phyloP scores from a whole-genome alignment of 2,329 filamentous ascomycete genomes.

The Penicillium sp. region DNA sequence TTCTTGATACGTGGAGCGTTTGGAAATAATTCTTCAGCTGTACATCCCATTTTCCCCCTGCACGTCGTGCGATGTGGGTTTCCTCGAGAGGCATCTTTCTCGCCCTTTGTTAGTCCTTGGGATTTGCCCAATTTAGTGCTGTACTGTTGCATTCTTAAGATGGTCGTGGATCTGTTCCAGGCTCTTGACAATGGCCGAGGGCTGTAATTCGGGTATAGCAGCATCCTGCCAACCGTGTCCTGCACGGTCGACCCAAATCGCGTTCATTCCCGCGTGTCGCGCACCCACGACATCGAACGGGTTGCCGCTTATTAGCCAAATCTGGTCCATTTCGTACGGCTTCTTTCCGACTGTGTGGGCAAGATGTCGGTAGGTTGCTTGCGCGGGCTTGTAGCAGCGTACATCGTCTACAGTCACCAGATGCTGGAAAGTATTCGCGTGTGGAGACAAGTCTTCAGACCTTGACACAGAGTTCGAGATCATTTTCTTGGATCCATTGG shows the following conservation, averaged over 20 bases:
- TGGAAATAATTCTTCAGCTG: slow-evolving; percentile 43
- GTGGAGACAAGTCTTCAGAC: slow-evolving; percentile 51
- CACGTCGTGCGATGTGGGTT: too few relatives aligned
- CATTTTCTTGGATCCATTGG: slow-evolving; percentile 63
- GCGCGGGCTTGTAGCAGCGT: slow-evolving; percentile 59
- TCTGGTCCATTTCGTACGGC: slow-evolving; percentile 39
- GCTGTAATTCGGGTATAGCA: slow-evolving; percentile 46
- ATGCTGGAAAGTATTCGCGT: slow-evolving; percentile 46
- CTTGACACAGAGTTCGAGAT: slow-evolving; percentile 54
- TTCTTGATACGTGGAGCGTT: slow-evolving; percentile 39
- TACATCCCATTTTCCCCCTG: slow-evolving; percentile 28
- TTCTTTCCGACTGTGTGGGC: slow-evolving; percentile 46
- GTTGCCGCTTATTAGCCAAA: slow-evolving; percentile 68
- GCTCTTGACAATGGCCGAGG: slow-evolving; percentile 50
- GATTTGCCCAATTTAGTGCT: neutral
- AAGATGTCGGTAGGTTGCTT: slow-evolving; percentile 56
- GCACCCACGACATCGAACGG: slow-evolving; percentile 68
- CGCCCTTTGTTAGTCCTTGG: too few relatives aligned
- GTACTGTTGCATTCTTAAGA: slow-evolving; percentile 41
- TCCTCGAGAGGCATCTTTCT: too few relatives aligned
- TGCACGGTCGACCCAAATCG: slow-evolving; percentile 61
- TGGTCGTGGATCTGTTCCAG: slow-evolving; percentile 53
- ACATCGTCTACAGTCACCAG: slow-evolving; percentile 59
- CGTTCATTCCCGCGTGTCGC: slow-evolving; percentile 53
- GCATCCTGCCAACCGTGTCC: slow-evolving; percentile 61